phyloP scores from a whole-genome alignment of 179 eudicot genomes.

The Amaranthus tricolor region DNA sequence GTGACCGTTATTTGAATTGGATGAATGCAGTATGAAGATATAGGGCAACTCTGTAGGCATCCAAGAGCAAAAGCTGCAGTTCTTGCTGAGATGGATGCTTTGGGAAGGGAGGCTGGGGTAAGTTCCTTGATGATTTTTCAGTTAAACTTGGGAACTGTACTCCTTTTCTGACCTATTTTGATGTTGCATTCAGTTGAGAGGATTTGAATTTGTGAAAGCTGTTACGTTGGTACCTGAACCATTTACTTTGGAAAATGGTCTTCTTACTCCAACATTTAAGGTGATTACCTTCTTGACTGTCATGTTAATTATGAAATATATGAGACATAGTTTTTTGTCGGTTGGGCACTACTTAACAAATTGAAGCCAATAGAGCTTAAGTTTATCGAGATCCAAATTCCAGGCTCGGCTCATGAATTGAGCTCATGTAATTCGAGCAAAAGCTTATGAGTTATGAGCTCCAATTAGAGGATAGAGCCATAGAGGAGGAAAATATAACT shows the following conservation, averaged over 20 bases:
- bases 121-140: slow-evolving; percentile 6
- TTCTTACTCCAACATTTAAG: slow-evolving; percentile 87
- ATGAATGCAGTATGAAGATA: slow-evolving; percentile 57
- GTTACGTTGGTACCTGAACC: slow-evolving; percentile 77
- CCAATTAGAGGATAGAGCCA: not conserved
- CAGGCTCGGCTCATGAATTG: not conserved
- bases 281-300: slow-evolving; percentile 18
- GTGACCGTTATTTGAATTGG: not conserved
- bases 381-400: not conserved
- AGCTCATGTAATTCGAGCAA: not conserved
- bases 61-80: slow-evolving; percentile 90
- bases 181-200: slow-evolving; percentile 54
- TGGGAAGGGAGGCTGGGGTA: slow-evolving; percentile 84
- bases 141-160: not conserved
- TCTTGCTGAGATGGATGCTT: slow-evolving; percentile 84
- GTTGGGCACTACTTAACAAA: not conserved
- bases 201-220: slow-evolving; percentile 83
- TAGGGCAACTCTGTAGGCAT: slow-evolving; percentile 71
- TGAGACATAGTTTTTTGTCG: not conserved
- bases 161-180: slow-evolving; percentile 21
- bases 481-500: too few species aligned
- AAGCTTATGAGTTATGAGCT: not conserved
- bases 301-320: not conserved
- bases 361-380: not conserved
- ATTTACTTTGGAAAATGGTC: slow-evolving; percentile 78